Percentiles rank a stretch among this genome's conserved stretches.
phyloP scores from a whole-genome alignment of 495 filamentous ascomycete genomes.

The Aspergillus sparsus region DNA sequence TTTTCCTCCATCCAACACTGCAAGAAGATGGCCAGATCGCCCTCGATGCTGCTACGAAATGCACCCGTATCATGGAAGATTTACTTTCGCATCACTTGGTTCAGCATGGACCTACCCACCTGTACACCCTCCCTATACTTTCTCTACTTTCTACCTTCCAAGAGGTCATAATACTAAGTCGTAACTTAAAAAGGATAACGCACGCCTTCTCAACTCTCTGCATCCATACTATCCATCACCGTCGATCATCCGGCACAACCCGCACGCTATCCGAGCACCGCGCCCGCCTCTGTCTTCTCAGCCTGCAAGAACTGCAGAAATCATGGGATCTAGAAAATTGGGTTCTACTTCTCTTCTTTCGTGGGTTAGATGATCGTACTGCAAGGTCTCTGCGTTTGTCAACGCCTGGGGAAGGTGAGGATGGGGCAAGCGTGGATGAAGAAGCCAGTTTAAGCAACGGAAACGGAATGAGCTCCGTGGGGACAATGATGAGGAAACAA shows the following conservation, averaged over 20 bases:
- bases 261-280: constrained; percentile 49
- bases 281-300: constrained; percentile 47
- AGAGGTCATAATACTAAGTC: background rate
- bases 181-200: constrained; percentile 37
- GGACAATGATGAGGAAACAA: background rate
- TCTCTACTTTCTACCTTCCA: background rate
- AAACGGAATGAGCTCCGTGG: too few species aligned
- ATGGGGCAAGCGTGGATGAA: constrained; percentile 12
- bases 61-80: constrained; percentile 48
- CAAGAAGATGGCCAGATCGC: constrained; percentile 34
- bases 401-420: constrained; percentile 5
- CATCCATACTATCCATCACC: constrained; percentile 49
- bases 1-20: constrained; percentile 33
- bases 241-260: constrained; percentile 37
- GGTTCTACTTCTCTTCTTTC: constrained; percentile 49
- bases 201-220: constrained; percentile 50
- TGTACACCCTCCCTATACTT: constrained; percentile 3
- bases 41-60: constrained; percentile 45
- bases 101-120: constrained; percentile 46
- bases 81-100: constrained; percentile 49
- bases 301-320: constrained; percentile 49
- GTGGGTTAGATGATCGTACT: constrained; percentile 46
- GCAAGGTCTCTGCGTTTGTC: constrained; percentile 40
- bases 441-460: background rate
- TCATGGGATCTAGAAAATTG: constrained; percentile 52